Base-by-base conservation (phyloP, 2,329 filamentous ascomycete species). In the Dactylellina cionopaga region DNA sequence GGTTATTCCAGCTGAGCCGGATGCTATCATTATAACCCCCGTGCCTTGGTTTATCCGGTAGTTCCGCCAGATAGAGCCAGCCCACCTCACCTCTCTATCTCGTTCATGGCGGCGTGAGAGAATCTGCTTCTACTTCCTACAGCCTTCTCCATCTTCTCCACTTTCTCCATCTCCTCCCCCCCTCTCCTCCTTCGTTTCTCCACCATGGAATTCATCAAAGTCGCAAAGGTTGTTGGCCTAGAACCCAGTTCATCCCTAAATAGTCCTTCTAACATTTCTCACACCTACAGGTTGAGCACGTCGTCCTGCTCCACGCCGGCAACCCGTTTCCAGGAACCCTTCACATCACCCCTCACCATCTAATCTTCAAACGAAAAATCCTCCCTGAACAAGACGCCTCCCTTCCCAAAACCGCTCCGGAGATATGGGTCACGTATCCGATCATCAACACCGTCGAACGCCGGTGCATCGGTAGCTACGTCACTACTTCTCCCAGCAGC, bases 361-460 rank as follows among this genome's bases (percentile, higher is more conserved):
- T 84, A 51, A 82, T 84, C 74, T 80, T 81, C 79, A 44, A 65
- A 59, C 58, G 71, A 37, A 51, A 73, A 22, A 60, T 59, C 46
- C 15, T 52, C n/a, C 49, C 69, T 1, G 63, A 71, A 9, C 33
- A 56, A 6, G 60, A 62, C 33, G 31, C 37, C 19, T 24, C 68
- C 1, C 43, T 56, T 19, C 49, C 70, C 11, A 49, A 46, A 27
- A 69, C 68, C 15, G 63, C 64, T 19, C 83, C 85, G 79, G 91
- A 96, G 81, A 87, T 91, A 79, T 99, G 94, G 91, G 92, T 98
- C 62, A 93, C 95, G 13, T 99, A 93, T 80, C 93, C 94, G 22
- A 93, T 98, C 81, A 92, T 99, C 77, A 87, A 87, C 39, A 87
- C 89, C 78, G 96, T 93, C 25, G 66, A 71, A 15, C 52, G 66